These are phyloP conservation scores for Phalaenopsis hybrid DNA, from an alignment of 116 monocot species.

Conservation along the genomic window DNA sequence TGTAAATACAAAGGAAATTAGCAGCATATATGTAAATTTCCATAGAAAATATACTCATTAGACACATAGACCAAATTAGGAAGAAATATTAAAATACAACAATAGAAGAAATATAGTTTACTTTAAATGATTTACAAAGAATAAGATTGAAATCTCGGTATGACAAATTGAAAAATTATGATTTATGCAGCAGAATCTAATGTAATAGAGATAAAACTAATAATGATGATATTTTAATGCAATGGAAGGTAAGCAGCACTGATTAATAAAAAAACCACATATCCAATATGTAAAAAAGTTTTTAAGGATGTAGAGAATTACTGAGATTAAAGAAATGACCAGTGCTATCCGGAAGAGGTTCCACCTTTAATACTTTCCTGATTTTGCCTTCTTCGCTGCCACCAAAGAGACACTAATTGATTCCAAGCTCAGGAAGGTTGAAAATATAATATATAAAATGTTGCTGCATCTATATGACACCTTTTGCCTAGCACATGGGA, in stretches of 20 bases:
- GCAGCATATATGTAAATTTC: too few species aligned
- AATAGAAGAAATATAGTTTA: too few species aligned
- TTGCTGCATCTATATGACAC: background rate
- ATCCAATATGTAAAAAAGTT: background rate
- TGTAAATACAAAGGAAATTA: too few species aligned
- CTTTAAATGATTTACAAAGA: background rate
- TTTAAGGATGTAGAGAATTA: slow-evolving; percentile 23
- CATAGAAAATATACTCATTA: too few species aligned
- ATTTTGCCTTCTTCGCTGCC: slow-evolving; percentile 94
- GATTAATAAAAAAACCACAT: background rate
- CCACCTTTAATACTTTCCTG: slow-evolving; percentile 76
- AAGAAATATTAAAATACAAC: too few species aligned
- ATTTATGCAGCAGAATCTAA: background rate
- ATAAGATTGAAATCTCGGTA: background rate
- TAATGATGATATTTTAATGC: too few species aligned
- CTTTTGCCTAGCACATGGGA: background rate
- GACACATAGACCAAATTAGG: too few species aligned
- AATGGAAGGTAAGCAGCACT: too few species aligned
- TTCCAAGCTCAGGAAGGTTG: background rate
- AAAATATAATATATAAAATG: background rate
- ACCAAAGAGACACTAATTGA: slow-evolving; percentile 8
- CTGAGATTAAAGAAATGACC: slow-evolving; percentile 95
- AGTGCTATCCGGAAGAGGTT: slow-evolving; percentile 93
- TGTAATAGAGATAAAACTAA: background rate
- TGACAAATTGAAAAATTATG: background rate